A percentile compares a stretch with the other conserved stretches of the same genome.
These are phyloP conservation scores for Eryngium alpinum DNA, from an alignment of 140 eudicot genomes.

Conservation along the genomic window DNA sequence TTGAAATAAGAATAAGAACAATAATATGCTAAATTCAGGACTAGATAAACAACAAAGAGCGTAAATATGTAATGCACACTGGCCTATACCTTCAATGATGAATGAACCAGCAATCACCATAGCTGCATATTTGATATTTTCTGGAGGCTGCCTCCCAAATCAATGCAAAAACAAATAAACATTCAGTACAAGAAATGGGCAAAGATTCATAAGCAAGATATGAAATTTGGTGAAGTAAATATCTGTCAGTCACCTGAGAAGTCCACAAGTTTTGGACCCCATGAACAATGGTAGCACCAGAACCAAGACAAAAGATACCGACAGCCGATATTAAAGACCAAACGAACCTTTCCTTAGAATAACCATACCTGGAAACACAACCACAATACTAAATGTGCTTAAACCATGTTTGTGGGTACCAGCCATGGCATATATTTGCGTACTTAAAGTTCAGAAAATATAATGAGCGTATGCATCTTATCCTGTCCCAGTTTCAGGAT, in stretches of 20 bases:
- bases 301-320: slow-evolving; percentile 96
- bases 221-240: slow-evolving; percentile 2
- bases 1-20: background rate
- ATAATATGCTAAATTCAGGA: background rate
- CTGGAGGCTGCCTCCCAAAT: slow-evolving; percentile 51
- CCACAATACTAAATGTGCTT: slow-evolving; percentile 3
- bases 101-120: slow-evolving; percentile 92
- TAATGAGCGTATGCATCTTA: background rate
- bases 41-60: background rate
- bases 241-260: slow-evolving; percentile 47
- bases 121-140: slow-evolving; percentile 78
- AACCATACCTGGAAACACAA: slow-evolving; percentile 60
- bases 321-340: slow-evolving; percentile 99
- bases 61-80: background rate
- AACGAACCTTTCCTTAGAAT: slow-evolving; percentile 93
- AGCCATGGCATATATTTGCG: slow-evolving; percentile 6
- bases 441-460: slow-evolving; percentile 4
- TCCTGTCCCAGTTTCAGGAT: background rate
- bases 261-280: slow-evolving; percentile 93
- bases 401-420: background rate
- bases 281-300: slow-evolving; percentile 90
- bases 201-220: slow-evolving; percentile 4
- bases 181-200: slow-evolving; percentile 12
- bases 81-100: slow-evolving; percentile 63
- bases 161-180: slow-evolving; percentile 16